Percentiles rank a stretch among this genome's conserved stretches.
These are phyloP conservation scores for Vigna mungo DNA, from an alignment of 306 rosid genomes.

Conservation along the genomic window DNA sequence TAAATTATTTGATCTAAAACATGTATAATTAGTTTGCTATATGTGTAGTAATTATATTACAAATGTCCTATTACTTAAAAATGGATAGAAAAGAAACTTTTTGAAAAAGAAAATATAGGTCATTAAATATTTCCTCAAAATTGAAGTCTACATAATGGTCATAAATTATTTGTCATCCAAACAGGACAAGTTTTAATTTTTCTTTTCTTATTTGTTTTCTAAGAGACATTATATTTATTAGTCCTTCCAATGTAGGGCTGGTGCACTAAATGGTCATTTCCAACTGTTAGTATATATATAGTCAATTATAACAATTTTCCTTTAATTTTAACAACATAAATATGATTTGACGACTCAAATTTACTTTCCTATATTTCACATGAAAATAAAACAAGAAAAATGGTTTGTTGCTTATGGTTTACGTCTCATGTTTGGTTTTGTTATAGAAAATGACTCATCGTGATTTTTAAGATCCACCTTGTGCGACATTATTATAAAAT, in stretches of 20 bases:
- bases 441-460: not conserved
- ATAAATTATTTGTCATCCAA: not conserved
- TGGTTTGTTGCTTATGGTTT: not conserved
- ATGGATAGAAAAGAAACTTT: too few species aligned
- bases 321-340: slow-evolving; percentile 9
- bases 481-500: not conserved
- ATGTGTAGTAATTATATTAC: too few species aligned
- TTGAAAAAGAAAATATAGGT: not conserved
- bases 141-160: not conserved
- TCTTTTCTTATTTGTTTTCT: too few species aligned
- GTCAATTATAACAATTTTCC: not conserved
- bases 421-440: not conserved
- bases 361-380: not conserved
- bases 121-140: not conserved
- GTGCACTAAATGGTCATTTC: not conserved
- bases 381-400: not conserved
- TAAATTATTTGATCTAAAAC: too few species aligned
- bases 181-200: not conserved
- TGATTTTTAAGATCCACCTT: not conserved
- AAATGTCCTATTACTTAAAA: too few species aligned
- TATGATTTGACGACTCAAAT: not conserved
- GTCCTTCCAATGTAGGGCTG: not conserved
- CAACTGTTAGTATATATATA: not conserved
- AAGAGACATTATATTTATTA: not conserved
- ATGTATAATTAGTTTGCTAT: too few species aligned